Base-by-base conservation (phyloP, 2,329 filamentous ascomycete species). In the Gliomastix tumulicola region DNA sequence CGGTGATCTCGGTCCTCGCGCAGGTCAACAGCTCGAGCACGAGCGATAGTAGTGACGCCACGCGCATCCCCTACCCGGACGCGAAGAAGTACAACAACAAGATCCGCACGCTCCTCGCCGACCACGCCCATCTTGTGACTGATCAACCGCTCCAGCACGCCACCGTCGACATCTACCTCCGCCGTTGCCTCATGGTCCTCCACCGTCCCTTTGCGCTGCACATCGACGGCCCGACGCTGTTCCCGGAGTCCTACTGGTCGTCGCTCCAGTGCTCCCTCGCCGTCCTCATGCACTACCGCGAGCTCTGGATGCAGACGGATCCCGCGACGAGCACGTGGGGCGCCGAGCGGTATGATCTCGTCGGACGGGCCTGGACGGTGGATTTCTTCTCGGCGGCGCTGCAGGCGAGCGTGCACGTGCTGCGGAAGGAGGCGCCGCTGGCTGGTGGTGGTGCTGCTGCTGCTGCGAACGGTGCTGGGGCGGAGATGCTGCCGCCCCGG, bases 251-350 rank as follows among this genome's bases (percentile, higher is more conserved):
- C 21, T 59, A 59, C 46, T 60, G 57, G 55, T 54, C 51, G 15
- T 61, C 57, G 7, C 46, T 61, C 15, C 55, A 59, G 45, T 61
- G 57, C 43, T 57, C 56, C 0, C 49, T 60, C 6, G 55, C 56
- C 8, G 44, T 61, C 18, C 46, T 60, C 5, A 48, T 60, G 31
- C 55, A 59, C 38, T 59, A 59, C 30, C 54, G 56, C 30, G 55
- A 60, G 37, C 44, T 61, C 27, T 59, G 54, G 53, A n/a, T n/a
- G n/a, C n/a, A n/a, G n/a, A n/a, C n/a, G n/a, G n/a, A n/a, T n/a
- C n/a, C n/a, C n/a, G n/a, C n/a, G n/a, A n/a, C n/a, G n/a, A n/a
- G n/a, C n/a, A n/a, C n/a, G n/a, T n/a, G n/a, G n/a, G n/a, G n/a
- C n/a, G 48, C 51, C 8, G 44, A 46, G 21, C 45, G 52, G 9